Base-by-base conservation (phyloP, 2,329 filamentous ascomycete genomes). In the Exophiala oligosperma region DNA sequence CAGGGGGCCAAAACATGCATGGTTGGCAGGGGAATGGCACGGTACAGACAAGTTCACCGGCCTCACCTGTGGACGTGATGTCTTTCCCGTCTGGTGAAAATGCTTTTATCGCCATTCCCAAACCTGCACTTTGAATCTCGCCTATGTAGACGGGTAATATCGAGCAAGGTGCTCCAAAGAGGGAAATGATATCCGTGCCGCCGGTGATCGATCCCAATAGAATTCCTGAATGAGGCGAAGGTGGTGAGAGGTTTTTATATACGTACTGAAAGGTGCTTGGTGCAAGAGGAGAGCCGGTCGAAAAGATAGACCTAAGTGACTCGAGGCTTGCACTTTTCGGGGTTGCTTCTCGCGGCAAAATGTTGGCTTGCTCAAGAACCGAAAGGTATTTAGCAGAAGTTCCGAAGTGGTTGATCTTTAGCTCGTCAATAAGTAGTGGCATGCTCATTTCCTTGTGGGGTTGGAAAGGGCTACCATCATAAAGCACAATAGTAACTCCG, bases 331-430 rank as follows among this genome's bases (percentile, higher is more conserved):
- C 73, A 3, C 73, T 70, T 6, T 72, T 69, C 40, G 77, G 65
- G 0, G 76, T 69, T 56, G 85, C 81, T 23, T 77, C 72, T 47
- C 79, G 72, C 1, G 90, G 90, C 51, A 81, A 78, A 44, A 91
- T 73, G 21, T 78, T 77, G 63, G 90, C 90, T 62, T 95, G 90
- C 72, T 99, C 94, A 7, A 99, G 83, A 3, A 95, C 82, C 0
- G 90, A 93, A 12, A 99, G 86, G 70, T 97, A 99, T 65, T 96
- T 93, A 2, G 94, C 93, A 1, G 89, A 94, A 0, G 93, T 97
- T 52, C 94, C 94, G 68, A 97, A 97, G 70, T 97, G 92, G 0
- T 91, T 96, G 52, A 97, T 92, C 32, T 81, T 76, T 9, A 95
- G 81, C 64, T 91, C 86, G 29, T 93, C 87, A 56, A 97, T 89